Conservation (phyloP, 352 stramenopile genomes). For the Globisporangium apiculatum region DNA sequence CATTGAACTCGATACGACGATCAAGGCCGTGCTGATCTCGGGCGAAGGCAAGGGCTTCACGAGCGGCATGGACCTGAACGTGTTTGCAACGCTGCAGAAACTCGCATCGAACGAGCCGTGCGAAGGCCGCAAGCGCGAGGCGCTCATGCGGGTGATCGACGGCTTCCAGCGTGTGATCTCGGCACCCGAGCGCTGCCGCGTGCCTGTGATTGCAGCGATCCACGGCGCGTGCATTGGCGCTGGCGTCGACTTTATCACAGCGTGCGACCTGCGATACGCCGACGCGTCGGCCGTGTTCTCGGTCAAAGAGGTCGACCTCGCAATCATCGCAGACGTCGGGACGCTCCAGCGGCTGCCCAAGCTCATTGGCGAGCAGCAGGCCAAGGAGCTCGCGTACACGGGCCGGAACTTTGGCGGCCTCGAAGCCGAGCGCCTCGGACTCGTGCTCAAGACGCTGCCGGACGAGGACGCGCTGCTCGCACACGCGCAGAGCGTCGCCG, state of each 20-base stretch:
- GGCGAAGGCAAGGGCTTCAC: slow-evolving; percentile 78
- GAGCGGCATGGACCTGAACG: slow-evolving; percentile 86
- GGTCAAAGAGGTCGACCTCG: slow-evolving; percentile 86
- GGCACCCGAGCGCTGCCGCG: slow-evolving; percentile 74
- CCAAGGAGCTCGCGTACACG: slow-evolving; percentile 84
- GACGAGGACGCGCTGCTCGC: slow-evolving; percentile 50
- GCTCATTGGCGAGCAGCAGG: slow-evolving; percentile 75
- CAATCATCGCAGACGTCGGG: slow-evolving; percentile 85
- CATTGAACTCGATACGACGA: slow-evolving; percentile 55
- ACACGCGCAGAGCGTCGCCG: slow-evolving; percentile 48
- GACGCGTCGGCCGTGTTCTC: slow-evolving; percentile 79
- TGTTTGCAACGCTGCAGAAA: slow-evolving; percentile 77
- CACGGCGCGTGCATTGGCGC: slow-evolving; percentile 81
- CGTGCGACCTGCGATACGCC: slow-evolving; percentile 81
- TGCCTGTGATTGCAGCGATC: slow-evolving; percentile 79
- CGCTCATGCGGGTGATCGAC: slow-evolving; percentile 70
- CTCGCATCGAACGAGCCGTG: slow-evolving; percentile 52
- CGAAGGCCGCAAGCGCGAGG: slow-evolving; percentile 76
- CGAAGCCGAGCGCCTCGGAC: slow-evolving; percentile 67
- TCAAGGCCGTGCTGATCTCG: slow-evolving; percentile 72
- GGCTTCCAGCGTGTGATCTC: slow-evolving; percentile 81
- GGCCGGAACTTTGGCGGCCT: slow-evolving; percentile 70
- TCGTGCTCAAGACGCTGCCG: slow-evolving; percentile 68
- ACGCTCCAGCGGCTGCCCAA: slow-evolving; percentile 84
- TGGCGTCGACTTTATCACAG: slow-evolving; percentile 84